Evolutionary conservation across 768 basidiomycete genomes (phyloP).

Genomic region (Guyanaporus albipodus): DNA sequence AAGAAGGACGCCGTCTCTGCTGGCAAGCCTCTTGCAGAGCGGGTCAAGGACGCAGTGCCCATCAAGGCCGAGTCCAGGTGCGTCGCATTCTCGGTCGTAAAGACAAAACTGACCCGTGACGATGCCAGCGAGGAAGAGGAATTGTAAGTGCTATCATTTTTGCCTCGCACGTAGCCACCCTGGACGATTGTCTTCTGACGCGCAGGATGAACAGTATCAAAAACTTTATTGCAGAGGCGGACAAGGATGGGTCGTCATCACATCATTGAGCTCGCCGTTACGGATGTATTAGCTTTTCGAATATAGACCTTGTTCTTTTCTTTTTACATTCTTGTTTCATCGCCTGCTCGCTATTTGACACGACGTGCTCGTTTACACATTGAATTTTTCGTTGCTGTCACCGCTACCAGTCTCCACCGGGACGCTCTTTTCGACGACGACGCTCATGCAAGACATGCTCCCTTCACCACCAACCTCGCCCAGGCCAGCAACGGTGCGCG

Average conservation of each 20-base stretch:
- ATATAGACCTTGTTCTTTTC: constrained; percentile 4
- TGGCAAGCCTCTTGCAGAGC: constrained; percentile 42
- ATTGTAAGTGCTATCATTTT: constrained; percentile 55
- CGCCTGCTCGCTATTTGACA: constrained; percentile 1
- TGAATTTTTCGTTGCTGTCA: too few species aligned
- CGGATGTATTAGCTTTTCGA: constrained; percentile 5
- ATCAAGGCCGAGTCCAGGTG: constrained; percentile 67
- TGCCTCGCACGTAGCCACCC: constrained; percentile 10
- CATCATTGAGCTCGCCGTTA: constrained; percentile 25
- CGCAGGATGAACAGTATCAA: constrained; percentile 64
- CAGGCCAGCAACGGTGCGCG: constrained; percentile 5
- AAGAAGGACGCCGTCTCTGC: constrained; percentile 44
- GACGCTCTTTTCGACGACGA: constrained; percentile 2
- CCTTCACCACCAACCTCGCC: constrained; percentile 19
- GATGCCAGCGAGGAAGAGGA: constrained; percentile 70
- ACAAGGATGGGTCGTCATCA: constrained; percentile 56
- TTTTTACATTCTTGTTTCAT: background rate
- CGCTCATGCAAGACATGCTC: constrained; percentile 2
- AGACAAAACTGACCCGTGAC: constrained; percentile 10
- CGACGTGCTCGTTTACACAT: background rate
- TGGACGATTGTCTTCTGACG: constrained; percentile 37
- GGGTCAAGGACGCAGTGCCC: constrained; percentile 62
- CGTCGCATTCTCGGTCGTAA: constrained; percentile 27
- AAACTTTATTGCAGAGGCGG: constrained; percentile 78
- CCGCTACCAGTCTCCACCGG: constrained; percentile 6